Base-by-base conservation (phyloP, 176 grass and related monocot genomes). In the Microstegium vimineum region DNA sequence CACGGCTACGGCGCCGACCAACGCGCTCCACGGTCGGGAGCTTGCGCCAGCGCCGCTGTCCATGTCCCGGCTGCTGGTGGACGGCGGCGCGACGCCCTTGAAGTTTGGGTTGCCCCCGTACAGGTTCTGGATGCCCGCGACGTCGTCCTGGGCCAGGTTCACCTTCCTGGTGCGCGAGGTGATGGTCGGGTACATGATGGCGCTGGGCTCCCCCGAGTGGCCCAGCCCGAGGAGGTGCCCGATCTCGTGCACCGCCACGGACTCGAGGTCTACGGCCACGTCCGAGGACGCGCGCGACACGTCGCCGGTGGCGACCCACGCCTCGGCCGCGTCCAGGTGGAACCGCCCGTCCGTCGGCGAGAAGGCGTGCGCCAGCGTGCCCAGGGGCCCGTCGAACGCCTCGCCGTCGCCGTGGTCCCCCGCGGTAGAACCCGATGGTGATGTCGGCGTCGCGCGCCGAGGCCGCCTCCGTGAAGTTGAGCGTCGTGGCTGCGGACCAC, bases 221-320 rank as follows among this genome's bases (percentile, higher is more conserved):
- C 87, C 93, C 0, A 99, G 87, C 14, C 96, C 96, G 12, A 99
- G 89, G 49, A 99, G 86, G 81, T 99, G 96, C 1, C 93, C 96
- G 66, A 99, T 99, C 85, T 99, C 96, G 78, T 99, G 96, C 84
- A 99, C 96, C 3, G 90, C 95, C 62, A 98, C 95, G 2, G 95
- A 98, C 76, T 98, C 96, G 34, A 99, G 84, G 82, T 99, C 96
- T 0, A 99, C 79, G 25, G 96, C 96, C 10, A 2, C 76, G 22
- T 46, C 46, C 5, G 93, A 84, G 11, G 75, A 61, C 15, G 89
- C 87, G 6, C 0, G 3, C 13, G 81, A 31, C 28, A 89, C 83
- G 70, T 94, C 91, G 43, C 86, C 87, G 5, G 38, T 46, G 3
- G 89, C 93, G 35, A 95, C 86, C 96, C 96, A 99, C 9, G 73